Evolutionary conservation across 1,284 basidiomycete genomes (phyloP).

Genomic region (Ceratobasidium sp.): DNA sequence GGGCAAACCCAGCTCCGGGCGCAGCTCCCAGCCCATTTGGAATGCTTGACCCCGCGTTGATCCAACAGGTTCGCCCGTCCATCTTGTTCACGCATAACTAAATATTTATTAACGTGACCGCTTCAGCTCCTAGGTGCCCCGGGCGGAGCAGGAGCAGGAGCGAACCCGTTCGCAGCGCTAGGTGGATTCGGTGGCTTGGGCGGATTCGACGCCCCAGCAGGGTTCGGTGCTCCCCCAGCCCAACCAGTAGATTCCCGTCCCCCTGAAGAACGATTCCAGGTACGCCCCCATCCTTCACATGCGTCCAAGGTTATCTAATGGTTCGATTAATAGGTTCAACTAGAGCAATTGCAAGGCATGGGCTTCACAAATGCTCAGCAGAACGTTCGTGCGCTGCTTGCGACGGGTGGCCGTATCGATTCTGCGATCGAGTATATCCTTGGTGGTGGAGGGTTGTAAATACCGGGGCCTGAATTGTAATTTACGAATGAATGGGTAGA

Average conservation of each 20-base stretch:
- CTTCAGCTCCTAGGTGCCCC: constrained; percentile 44
- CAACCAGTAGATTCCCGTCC: constrained; percentile 73
- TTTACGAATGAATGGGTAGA: too few species aligned
- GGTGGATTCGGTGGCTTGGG: constrained; percentile 48
- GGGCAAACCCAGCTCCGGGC: constrained; percentile 8
- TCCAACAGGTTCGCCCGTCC: constrained; percentile 35
- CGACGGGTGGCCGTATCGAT: constrained; percentile 89
- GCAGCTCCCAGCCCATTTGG: constrained; percentile 44
- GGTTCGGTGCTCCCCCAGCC: constrained; percentile 45
- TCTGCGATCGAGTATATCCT: constrained; percentile 92
- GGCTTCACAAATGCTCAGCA: constrained; percentile 85
- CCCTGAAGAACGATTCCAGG: constrained; percentile 90
- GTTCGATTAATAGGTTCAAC: constrained; percentile 43
- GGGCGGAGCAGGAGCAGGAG: constrained; percentile 43
- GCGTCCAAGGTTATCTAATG: not conserved
- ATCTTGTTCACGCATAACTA: not conserved
- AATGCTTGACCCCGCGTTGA: constrained; percentile 45
- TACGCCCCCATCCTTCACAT: constrained; percentile 50
- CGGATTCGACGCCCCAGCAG: constrained; percentile 51
- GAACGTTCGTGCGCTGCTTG: constrained; percentile 87
- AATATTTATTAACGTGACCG: not conserved
- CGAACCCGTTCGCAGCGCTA: constrained; percentile 41
- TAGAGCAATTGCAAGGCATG: constrained; percentile 87
- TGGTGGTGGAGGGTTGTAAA: constrained; percentile 70
- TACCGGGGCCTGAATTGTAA: too few species aligned